Evolutionary conservation across 2,329 filamentous ascomycete species (phyloP).

Genomic region (Zarea fungicola): DNA sequence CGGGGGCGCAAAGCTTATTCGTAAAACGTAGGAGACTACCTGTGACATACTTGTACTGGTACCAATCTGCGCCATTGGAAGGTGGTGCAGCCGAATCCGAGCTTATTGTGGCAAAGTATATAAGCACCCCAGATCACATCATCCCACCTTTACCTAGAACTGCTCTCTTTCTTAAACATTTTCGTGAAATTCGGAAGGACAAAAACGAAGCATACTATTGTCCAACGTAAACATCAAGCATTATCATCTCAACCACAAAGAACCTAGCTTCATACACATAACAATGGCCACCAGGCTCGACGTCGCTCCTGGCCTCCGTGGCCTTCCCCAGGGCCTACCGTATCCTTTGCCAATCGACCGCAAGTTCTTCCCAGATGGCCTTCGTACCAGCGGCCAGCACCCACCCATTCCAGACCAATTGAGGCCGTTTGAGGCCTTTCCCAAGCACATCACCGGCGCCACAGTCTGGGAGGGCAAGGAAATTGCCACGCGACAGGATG

Average conservation of each 20-base stretch:
- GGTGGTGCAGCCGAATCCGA: too few relatives aligned
- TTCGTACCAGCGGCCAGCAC: slow-evolving; percentile 62
- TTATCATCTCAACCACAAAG: too few relatives aligned
- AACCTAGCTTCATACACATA: not conserved
- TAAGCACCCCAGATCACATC: too few relatives aligned
- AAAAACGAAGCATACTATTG: not conserved
- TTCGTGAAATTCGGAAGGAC: too few relatives aligned
- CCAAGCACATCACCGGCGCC: slow-evolving; percentile 62
- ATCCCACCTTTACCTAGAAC: too few relatives aligned
- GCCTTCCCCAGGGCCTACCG: slow-evolving; percentile 9
- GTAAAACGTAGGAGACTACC: too few relatives aligned
- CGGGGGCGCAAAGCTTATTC: too few relatives aligned
- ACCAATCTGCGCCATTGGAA: too few relatives aligned
- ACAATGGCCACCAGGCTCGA: slow-evolving; percentile 6
- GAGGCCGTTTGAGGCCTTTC: slow-evolving; percentile 64
- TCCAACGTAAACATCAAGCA: not conserved
- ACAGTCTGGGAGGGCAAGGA: slow-evolving; percentile 69
- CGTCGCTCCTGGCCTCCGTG: slow-evolving; percentile 9
- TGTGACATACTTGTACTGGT: too few relatives aligned
- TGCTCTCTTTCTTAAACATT: too few relatives aligned
- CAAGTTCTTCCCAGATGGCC: slow-evolving; percentile 40
- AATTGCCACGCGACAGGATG: slow-evolving; percentile 56
- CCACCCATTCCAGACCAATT: slow-evolving; percentile 61
- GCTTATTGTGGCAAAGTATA: too few relatives aligned
- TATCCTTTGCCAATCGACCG: slow-evolving; percentile 9